phyloP scores from a whole-genome alignment of 805 yeast species.

The Metschnikowia kofuensis region DNA sequence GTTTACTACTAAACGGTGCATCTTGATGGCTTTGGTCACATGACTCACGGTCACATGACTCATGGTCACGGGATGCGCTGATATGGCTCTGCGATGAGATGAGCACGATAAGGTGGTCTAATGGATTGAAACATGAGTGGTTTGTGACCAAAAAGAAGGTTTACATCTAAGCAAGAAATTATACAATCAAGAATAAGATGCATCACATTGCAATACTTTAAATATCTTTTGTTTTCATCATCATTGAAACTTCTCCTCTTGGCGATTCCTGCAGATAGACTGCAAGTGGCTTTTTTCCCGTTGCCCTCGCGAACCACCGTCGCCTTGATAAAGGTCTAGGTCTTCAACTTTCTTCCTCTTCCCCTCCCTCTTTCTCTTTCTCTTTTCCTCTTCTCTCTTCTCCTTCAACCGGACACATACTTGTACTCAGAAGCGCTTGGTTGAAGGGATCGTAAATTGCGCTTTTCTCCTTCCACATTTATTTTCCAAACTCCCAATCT shows the following conservation, averaged over 20 bases:
- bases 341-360: background rate
- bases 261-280: too few relatives aligned
- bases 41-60: background rate
- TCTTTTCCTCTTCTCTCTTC: constrained; percentile 8
- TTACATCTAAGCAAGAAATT: too few relatives aligned
- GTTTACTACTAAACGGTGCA: background rate
- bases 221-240: too few relatives aligned
- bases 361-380: background rate
- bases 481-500: background rate
- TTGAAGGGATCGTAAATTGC: background rate
- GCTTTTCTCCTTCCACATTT: background rate
- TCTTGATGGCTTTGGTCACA: background rate
- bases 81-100: background rate
- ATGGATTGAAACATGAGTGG: too few relatives aligned
- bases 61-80: background rate
- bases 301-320: background rate
- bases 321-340: too few relatives aligned
- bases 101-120: background rate
- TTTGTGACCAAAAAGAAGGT: too few relatives aligned
- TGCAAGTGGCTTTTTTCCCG: background rate
- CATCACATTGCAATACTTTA: too few relatives aligned
- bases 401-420: constrained; percentile 11
- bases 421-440: constrained; percentile 4
- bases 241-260: too few relatives aligned
- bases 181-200: too few relatives aligned